Conservation (phyloP, 305 asterid species). For the Fraxinus greggii region DNA sequence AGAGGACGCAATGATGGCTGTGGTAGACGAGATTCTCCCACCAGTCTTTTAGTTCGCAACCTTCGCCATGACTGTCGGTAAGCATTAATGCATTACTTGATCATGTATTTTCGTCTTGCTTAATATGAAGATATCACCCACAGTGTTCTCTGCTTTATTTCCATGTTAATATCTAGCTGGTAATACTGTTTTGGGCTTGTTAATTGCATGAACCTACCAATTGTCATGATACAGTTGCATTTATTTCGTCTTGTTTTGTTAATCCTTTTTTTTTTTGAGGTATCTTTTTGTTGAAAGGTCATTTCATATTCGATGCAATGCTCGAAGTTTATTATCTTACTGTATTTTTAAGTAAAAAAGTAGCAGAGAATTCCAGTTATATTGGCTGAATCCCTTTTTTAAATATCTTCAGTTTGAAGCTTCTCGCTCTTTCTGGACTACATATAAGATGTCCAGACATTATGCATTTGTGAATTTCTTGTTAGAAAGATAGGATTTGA, state of each 20-base stretch:
- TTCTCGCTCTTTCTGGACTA: neutral
- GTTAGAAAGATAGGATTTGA: neutral
- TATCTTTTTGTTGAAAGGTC: neutral
- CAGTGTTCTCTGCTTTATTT: neutral
- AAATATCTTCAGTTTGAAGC: neutral
- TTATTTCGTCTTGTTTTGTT: neutral
- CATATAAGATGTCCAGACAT: neutral
- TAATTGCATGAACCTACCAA: neutral
- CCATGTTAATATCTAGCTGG: neutral
- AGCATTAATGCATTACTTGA: neutral
- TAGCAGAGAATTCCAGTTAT: neutral
- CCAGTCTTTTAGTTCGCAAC: slow-evolving; percentile 70
- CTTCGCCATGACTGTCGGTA: slow-evolving; percentile 90
- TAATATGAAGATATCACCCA: neutral
- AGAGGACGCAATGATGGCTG: slow-evolving; percentile 45
- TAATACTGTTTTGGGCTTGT: neutral
- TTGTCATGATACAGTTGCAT: neutral
- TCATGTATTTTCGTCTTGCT: neutral
- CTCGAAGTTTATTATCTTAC: neutral
- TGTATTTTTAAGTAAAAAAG: neutral
- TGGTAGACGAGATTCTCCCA: slow-evolving; percentile 72
- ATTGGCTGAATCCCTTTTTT: neutral
- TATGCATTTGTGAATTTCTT: neutral
- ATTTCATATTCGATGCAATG: neutral
- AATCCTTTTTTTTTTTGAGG: neutral